Base-by-base conservation (phyloP, 208 protist genomes). In the Trypanosoma conorhini region DNA sequence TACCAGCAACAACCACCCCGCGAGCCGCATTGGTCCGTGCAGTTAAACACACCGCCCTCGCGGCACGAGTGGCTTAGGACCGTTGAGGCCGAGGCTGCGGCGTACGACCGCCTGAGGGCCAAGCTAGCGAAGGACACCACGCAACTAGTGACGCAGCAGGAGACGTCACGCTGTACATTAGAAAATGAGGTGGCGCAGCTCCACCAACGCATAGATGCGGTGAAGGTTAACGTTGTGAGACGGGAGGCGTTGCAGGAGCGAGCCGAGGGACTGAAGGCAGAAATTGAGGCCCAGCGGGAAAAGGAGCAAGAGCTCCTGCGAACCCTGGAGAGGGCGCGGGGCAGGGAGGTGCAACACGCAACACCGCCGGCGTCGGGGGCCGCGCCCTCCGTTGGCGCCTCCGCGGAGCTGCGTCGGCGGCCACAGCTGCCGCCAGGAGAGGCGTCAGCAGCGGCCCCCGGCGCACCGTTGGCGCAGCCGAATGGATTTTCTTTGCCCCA, bases 221-320 rank as follows among this genome's bases (percentile, higher is more conserved):
- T 24, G 42, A 79, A 73, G 52, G 26, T 31, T 17, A 42, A 63
- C 24, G 50, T 79, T 7, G 59, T 24, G 19, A 59, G 21, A 21
- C 59, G 55, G n/a, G 17, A 67, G n/a, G 66, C 31, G 12, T 28
- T 68, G 30, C 59, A 59, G 30, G 54, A 70, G n/a, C 71, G 71
- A 0, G 50, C 56, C 2, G 62, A 62, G 10, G 30, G 35, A 19
- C 38, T 76, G 7, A 68, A 68, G 58, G 24, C 15, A 54, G 38
- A 70, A 35, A 51, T 65, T 12, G 71, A 69, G 24, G 71, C 44
- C 30, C 71, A 67, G 56, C 42, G 60, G 44, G 42, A 62, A 44
- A 69, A 70, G 35, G 71, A 76, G 62, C 58, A 60, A 13, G 62
- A 70, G 3, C 62, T 76, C 4, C 52, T 76, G 40, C 58, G 26